Conservation (phyloP, 805 yeast genomes). For the Kazachstania bromeliacearum region DNA sequence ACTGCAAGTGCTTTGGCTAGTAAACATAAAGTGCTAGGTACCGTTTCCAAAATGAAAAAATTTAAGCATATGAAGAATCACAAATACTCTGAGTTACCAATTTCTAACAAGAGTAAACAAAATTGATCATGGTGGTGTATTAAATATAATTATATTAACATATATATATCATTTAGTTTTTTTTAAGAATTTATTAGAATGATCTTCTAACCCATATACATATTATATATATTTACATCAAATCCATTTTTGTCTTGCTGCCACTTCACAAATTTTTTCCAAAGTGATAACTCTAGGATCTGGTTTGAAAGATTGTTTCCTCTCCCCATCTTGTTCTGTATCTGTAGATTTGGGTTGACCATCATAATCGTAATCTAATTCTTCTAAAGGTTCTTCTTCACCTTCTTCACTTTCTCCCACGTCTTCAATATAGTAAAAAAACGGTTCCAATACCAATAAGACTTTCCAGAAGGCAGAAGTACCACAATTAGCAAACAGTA, state of each 20-base stretch:
- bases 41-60: constrained; percentile 28
- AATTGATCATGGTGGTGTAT: neutral
- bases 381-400: constrained; percentile 9
- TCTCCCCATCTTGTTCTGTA: neutral
- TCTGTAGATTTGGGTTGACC: no score
- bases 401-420: constrained; percentile 22
- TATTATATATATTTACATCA: neutral
- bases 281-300: constrained; percentile 31
- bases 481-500: constrained; percentile 25
- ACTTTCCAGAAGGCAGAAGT: constrained; percentile 27
- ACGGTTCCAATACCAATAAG: constrained; percentile 29
- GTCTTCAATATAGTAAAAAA: constrained; percentile 30
- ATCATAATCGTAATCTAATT: constrained; percentile 6
- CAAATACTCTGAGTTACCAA: constrained; percentile 35
- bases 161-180: no score
- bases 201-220: no score
- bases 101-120: constrained; percentile 25
- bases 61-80: constrained; percentile 29
- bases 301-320: constrained; percentile 17
- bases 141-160: no score
- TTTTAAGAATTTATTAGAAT: no score
- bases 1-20: constrained; percentile 30
- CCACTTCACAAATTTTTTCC: constrained; percentile 30
- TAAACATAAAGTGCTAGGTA: constrained; percentile 34
- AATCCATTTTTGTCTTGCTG: constrained; percentile 31